These are phyloP conservation scores for Aspergillus funiculosus DNA, from an alignment of 495 filamentous ascomycete species.

Conservation along the genomic window DNA sequence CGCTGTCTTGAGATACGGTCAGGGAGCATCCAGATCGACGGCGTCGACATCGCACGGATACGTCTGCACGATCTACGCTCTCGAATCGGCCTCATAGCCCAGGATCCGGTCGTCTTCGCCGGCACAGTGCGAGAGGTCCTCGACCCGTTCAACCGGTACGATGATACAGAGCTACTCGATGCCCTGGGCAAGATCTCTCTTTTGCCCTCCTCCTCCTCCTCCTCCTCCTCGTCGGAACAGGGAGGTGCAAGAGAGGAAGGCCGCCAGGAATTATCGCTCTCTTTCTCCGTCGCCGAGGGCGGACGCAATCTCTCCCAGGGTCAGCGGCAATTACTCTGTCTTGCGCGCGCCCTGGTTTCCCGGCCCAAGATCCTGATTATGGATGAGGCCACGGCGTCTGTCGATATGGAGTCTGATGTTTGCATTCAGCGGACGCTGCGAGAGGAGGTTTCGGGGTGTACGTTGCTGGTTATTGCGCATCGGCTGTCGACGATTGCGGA, in stretches of 20 bases:
- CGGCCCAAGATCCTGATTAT: constrained; percentile 70
- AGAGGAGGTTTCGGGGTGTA: constrained; percentile 59
- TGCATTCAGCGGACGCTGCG: constrained; percentile 18
- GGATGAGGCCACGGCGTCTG: constrained; percentile 74
- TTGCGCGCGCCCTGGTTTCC: constrained; percentile 70
- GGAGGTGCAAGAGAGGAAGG: constrained; percentile 23
- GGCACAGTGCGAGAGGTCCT: constrained; percentile 49
- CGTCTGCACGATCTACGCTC: constrained; percentile 44
- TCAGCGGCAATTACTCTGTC: constrained; percentile 72
- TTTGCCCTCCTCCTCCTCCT: background rate
- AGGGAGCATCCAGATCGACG: constrained; percentile 45
- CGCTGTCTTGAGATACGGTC: constrained; percentile 42
- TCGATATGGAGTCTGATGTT: constrained; percentile 74
- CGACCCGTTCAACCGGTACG: constrained; percentile 49
- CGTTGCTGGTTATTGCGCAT: constrained; percentile 71
- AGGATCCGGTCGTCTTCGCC: constrained; percentile 50
- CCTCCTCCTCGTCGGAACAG: constrained; percentile 35
- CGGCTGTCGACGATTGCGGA: constrained; percentile 69
- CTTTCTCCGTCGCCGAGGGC: constrained; percentile 56
- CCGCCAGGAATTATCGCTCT: constrained; percentile 50
- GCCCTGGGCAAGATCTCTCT: constrained; percentile 45
- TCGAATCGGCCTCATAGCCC: constrained; percentile 48
- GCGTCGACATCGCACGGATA: constrained; percentile 44
- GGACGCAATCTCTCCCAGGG: constrained; percentile 73
- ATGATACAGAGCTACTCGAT: constrained; percentile 54